Conservation (phyloP, 1,284 basidiomycete genomes). For the Papiliotrema laurentii region DNA sequence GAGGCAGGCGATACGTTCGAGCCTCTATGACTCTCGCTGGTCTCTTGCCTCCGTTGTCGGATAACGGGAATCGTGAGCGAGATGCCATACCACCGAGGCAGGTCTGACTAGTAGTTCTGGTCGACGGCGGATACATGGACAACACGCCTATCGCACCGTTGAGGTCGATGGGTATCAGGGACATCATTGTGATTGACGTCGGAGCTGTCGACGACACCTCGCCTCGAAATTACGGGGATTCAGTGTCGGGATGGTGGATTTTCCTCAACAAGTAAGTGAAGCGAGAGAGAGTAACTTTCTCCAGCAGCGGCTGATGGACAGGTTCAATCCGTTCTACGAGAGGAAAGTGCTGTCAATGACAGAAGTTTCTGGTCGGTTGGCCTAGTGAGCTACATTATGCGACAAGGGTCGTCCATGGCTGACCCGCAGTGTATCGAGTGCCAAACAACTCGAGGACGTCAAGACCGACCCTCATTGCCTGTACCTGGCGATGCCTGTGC, state of each 20-base stretch:
- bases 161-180: constrained; percentile 84
- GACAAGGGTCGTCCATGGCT: not conserved
- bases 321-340: constrained; percentile 74
- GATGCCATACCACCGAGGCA: constrained; percentile 39
- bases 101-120: constrained; percentile 55
- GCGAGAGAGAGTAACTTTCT: constrained; percentile 37
- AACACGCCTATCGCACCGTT: constrained; percentile 88
- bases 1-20: constrained; percentile 57
- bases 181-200: constrained; percentile 94
- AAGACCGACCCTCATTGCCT: constrained; percentile 82
- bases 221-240: constrained; percentile 89
- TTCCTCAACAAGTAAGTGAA: constrained; percentile 79
- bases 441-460: constrained; percentile 89
- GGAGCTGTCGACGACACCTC: constrained; percentile 95
- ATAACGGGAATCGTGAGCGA: constrained; percentile 69
- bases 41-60: constrained; percentile 87
- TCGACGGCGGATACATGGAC: constrained; percentile 92
- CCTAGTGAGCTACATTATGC: constrained; percentile 64
- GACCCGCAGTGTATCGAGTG: constrained; percentile 78
- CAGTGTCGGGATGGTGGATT: constrained; percentile 95
- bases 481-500: constrained; percentile 93
- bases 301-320: constrained; percentile 10
- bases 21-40: constrained; percentile 98
- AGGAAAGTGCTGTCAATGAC: constrained; percentile 84
- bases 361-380: constrained; percentile 90